Evolutionary conservation across 2,329 filamentous ascomycete species (phyloP), one percentile per base, ranked within the genome.

Genomic region (Hypoxylon sp.): DNA sequence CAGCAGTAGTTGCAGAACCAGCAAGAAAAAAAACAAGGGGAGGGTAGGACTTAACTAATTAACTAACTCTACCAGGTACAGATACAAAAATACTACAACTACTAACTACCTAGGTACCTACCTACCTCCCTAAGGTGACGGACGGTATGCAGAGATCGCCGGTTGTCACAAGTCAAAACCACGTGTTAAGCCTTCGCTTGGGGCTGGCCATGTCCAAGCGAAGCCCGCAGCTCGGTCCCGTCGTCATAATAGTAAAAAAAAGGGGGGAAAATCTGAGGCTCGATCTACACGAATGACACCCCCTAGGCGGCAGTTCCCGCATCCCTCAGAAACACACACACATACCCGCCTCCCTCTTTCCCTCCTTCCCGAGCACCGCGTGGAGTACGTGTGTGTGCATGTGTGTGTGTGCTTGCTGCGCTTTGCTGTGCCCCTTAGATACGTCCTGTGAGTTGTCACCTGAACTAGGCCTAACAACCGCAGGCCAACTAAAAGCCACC

Each of bases 371-470:
- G 24, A 26, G 24, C n/a, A 26, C 24, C 24, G 24, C 24, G 7
- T 26, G 24, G 24, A 26, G 24, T 26, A 7, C 41, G n/a, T 44
- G 39, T 7, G 10, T 5, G n/a, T n/a, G n/a, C n/a, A n/a, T n/a
- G n/a, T n/a, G n/a, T n/a, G n/a, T n/a, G n/a, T n/a, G n/a, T n/a
- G n/a, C n/a, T n/a, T n/a, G n/a, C n/a, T 47, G 20, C 11, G 44
- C 28, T 13, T 26, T 67, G 48, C 61, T 62, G 61, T 57, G 61
- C 64, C 64, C 47, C 61, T 56, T 44, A 17, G 46, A 56, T 44
- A 48, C 64, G 55, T 67, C 20, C 49, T 34, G 49, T 53, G 56
- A 54, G 53, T 57, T 22, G 60, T 64, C 64, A 66, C 64, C 60
- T 64, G 60, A 57, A 54, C 52, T 39, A 8, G 26, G 26, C 37